Evolutionary conservation across 129 eudicot species (phyloP), one percentile per base, ranked within the genome.

Genomic region (Flaveria robusta): DNA sequence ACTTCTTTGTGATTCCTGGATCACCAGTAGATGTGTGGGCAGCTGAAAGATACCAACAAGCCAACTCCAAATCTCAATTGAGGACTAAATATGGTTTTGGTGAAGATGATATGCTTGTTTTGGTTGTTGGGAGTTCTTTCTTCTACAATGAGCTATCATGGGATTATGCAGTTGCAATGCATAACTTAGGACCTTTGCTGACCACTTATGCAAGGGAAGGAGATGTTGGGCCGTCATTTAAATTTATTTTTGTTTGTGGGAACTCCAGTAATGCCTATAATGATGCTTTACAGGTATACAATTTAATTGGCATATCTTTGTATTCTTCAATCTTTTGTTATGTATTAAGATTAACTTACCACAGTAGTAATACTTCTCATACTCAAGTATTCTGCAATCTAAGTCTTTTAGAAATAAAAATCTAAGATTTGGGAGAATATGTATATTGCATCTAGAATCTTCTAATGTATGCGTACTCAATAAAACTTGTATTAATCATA

Each of bases 1-100:
- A 94, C 94, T 94, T 94, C 92, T 84, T 87, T 86, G 99, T 94
- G 83, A 87, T 91, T 87, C 99, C 99, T 87, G 99, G 97, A 81
- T 89, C 99, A 85, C 99, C 99, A 66, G 26, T 84, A 79, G 99
- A 94, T 78, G 88, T 86, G 81, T 94, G 97, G 97, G 90, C 92
- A 74, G 96, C 99, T 24, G 96, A 91, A 84, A 91, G 85, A 83
- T 94, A 91, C 85, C 79, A 76, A 52, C 84, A 71, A 81, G 54
- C 73, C 47, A 91, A 94, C 82, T 89, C 90, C 74, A 94, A 78
- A 84, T 72, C 83, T 24, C 76, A 79, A 56, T 74, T 89, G 81
- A 83, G 96, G 81, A 55, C 51, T 37, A 81, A 82, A 74, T 77
- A 85, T 46, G 92, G 88, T 71, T 86, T 81, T 77, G 68, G 71